Conservation (phyloP, 148 eudicot species). For the Silene latifolia region DNA sequence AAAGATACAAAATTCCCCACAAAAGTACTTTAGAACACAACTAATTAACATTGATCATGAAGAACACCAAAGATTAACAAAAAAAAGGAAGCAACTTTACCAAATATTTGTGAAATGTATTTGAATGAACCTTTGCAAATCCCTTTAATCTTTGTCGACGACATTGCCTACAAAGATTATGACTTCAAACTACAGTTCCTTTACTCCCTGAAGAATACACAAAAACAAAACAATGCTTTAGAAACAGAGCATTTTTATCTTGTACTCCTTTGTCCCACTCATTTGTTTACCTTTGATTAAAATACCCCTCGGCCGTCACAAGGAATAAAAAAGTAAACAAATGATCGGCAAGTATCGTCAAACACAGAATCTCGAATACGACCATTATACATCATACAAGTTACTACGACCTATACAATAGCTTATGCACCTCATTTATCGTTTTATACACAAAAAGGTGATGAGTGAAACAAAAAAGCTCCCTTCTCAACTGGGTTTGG, state of each 20-base stretch:
- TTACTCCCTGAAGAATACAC: constrained; percentile 26
- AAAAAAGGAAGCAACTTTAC: constrained; percentile 32
- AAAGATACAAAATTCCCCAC: constrained; percentile 1
- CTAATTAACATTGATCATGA: neutral
- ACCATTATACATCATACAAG: neutral
- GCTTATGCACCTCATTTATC: neutral
- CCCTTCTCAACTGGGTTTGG: constrained; percentile 24
- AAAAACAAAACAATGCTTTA: constrained; percentile 15
- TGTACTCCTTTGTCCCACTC: no score
- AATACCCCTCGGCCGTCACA: no score
- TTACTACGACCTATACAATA: neutral
- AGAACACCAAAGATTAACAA: neutral
- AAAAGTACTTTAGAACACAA: neutral
- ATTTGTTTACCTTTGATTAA: no score
- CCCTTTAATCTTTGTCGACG: constrained; percentile 64
- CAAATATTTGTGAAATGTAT: constrained; percentile 72
- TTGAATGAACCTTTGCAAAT: constrained; percentile 75
- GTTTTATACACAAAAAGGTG: neutral
- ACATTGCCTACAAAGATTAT: constrained; percentile 32
- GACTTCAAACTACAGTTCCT: neutral
- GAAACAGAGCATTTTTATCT: constrained; percentile 20
- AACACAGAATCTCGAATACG: neutral
- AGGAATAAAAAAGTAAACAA: no score
- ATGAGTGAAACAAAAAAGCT: constrained; percentile 5
- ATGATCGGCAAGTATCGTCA: no score